A percentile compares a stretch with the other conserved stretches of the same genome.
These are phyloP conservation scores for Suillus ampliporus DNA, from an alignment of 768 basidiomycete genomes.

Conservation along the genomic window DNA sequence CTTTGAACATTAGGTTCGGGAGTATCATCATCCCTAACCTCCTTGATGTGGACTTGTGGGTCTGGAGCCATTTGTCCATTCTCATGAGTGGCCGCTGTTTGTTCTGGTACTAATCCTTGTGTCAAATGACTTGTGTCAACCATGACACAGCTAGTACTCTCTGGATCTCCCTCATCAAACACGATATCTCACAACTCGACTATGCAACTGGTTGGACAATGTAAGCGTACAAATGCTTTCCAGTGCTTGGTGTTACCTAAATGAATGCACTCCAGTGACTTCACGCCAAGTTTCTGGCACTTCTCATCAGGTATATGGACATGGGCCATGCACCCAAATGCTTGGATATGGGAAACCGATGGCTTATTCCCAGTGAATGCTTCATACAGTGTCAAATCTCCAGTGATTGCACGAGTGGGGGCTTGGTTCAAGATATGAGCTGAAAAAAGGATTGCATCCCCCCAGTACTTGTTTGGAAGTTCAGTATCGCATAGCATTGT, in stretches of 20 bases:
- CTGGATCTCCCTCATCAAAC: conserved; percentile 5
- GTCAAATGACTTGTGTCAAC: too few relatives aligned
- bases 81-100: too few relatives aligned
- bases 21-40: too few relatives aligned
- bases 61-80: too few relatives aligned
- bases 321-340: conserved; percentile 33
- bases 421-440: conserved; percentile 9
- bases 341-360: conserved; percentile 22
- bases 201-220: not conserved
- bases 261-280: conserved; percentile 3
- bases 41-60: too few relatives aligned
- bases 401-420: not conserved
- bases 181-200: conserved; percentile 5
- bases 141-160: too few relatives aligned
- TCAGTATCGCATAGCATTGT: conserved; percentile 33
- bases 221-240: conserved; percentile 1
- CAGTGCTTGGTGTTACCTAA: not conserved
- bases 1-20: too few relatives aligned
- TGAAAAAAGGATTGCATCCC: conserved; percentile 9
- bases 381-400: conserved; percentile 30
- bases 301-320: conserved; percentile 30
- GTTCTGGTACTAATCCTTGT: too few relatives aligned
- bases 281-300: conserved; percentile 8
- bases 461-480: conserved; percentile 13
- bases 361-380: conserved; percentile 27